phyloP scores from a whole-genome alignment of 208 protist genomes.

The Zelonia costaricensis region DNA sequence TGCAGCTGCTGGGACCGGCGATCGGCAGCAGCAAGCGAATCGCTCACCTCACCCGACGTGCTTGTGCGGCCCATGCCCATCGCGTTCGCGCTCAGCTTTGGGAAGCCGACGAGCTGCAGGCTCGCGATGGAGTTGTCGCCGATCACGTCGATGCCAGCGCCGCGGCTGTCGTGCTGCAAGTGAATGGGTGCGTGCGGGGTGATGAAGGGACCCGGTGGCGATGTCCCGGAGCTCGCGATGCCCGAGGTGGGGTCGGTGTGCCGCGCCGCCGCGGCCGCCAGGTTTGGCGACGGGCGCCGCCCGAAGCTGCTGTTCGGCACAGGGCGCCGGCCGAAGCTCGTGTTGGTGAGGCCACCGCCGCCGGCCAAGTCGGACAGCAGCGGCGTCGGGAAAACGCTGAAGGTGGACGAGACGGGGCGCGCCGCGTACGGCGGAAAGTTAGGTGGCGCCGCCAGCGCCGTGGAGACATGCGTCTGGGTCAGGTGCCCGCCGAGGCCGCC shows the following conservation, averaged over 20 bases:
- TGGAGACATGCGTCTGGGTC: slow-evolving; percentile 1
- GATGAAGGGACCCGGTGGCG: slow-evolving; percentile 10
- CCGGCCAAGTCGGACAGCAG: slow-evolving; percentile 25
- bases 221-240: neutral
- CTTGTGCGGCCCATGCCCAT: neutral
- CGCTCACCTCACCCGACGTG: neutral
- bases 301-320: slow-evolving; percentile 26
- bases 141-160: neutral
- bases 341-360: slow-evolving; percentile 22
- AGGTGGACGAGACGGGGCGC: slow-evolving; percentile 8
- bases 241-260: slow-evolving; percentile 5
- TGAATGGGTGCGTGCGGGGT: slow-evolving; percentile 6
- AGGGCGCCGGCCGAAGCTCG: slow-evolving; percentile 27
- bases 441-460: neutral
- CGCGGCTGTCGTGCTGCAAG: too few species aligned
- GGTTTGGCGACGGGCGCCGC: slow-evolving; percentile 1
- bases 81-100: neutral
- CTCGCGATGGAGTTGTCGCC: neutral
- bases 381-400: slow-evolving; percentile 25
- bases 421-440: slow-evolving; percentile 8
- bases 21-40: neutral
- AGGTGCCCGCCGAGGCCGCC: slow-evolving; percentile 1
- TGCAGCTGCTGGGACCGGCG: too few species aligned
- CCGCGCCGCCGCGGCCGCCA: slow-evolving; percentile 2
- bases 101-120: slow-evolving; percentile 9